Base-by-base conservation (phyloP, 768 basidiomycete species). In the Leucocoprinus leucothites region DNA sequence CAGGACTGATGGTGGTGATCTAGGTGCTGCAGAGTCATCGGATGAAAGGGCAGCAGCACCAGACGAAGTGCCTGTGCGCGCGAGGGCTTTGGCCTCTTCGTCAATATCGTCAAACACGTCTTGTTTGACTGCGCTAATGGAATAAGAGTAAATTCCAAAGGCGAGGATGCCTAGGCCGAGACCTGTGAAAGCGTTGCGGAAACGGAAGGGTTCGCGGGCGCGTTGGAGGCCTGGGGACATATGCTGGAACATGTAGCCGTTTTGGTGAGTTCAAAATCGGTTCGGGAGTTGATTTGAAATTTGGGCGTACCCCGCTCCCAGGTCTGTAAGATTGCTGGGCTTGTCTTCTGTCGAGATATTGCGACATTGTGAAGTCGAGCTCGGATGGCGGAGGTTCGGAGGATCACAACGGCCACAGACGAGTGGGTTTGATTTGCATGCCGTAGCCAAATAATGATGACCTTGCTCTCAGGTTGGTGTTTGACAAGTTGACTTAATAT, bases 101-200 rank as follows among this genome's bases (percentile, higher is more conserved):
- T 91, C 90, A 40, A 91, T 78, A 66, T 93, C 91, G 60, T 88
- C 85, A 66, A 96, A 97, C 38, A 89, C 85, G 66, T 97, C 94
- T 65, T 98, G 94, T 65, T 89, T 93, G 53, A 98, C 94, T 25
- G 94, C 94, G 26, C 84, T 82, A 65, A 98, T 96, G 16, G 94
- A 94, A 72, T 98, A 98, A 3, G 85, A 78, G 83, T 92, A 98
- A 8, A 97, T 85, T 24, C 86, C 88, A 13, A 83, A 80, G 25
- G 83, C 86, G 66, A 97, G 95, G 0, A 80, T 78, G 24, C 83
- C 79, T 42, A 98, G 78, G 2, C 76, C 64, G 43, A 85, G 59
- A 7, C 95, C 96, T 0, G 89, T 91, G 46, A 96, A 35, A 16
- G 86, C 82, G 68, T 98, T 98, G 60, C 80, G 80, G 38, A 88